A percentile compares a stretch with the other conserved stretches of the same genome.
These are phyloP conservation scores for Tricladium varicosporioides DNA, from an alignment of 2,329 filamentous ascomycete species.

Conservation along the genomic window DNA sequence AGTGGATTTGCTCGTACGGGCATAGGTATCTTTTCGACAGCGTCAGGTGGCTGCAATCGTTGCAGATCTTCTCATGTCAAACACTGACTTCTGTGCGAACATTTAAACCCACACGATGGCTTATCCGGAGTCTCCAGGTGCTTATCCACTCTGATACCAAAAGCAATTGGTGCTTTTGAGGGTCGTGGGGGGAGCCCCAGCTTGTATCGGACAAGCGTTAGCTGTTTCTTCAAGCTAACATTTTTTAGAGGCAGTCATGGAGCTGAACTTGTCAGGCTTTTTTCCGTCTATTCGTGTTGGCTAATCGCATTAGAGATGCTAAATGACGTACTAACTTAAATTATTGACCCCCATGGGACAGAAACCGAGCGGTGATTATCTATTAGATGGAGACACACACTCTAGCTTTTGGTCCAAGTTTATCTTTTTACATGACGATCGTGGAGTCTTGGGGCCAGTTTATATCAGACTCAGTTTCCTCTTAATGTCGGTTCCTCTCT, in stretches of 20 bases:
- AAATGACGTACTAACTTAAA: slow-evolving; percentile 11
- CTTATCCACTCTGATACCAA: not conserved
- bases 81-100: not conserved
- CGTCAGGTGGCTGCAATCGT: no score
- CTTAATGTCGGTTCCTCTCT: no score
- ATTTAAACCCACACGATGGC: not conserved
- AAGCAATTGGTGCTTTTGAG: not conserved
- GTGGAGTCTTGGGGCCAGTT: not conserved
- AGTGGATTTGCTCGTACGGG: no score
- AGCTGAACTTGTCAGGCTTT: slow-evolving; percentile 12
- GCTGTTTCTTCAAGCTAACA: not conserved
- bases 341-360: not conserved
- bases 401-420: not conserved
- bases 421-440: not conserved
- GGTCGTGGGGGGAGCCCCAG: slow-evolving; percentile 1
- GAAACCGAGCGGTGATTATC: not conserved
- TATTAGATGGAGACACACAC: not conserved
- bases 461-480: not conserved
- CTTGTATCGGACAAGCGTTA: slow-evolving; percentile 7
- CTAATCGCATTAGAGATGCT: not conserved
- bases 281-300: not conserved
- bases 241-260: not conserved
- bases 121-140: slow-evolving; percentile 3
- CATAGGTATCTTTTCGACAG: no score
- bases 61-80: no score